Evolutionary conservation across 305 asterid species (phyloP).

Genomic region (Euphrasia arctica): DNA sequence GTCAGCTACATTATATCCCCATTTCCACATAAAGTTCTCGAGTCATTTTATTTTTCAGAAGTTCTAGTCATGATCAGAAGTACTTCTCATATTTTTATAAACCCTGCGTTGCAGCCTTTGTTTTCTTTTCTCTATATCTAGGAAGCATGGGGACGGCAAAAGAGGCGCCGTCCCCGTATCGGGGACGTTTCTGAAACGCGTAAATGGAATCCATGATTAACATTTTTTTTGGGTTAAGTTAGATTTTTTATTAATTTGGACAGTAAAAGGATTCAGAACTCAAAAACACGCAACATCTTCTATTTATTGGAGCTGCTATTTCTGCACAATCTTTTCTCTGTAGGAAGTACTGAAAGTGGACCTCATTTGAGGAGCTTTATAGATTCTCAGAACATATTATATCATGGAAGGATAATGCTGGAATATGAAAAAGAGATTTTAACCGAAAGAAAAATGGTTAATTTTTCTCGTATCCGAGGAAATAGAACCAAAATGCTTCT

Average conservation of each 20-base stretch:
- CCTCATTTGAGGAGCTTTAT: conserved; percentile 11
- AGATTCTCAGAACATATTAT: background rate
- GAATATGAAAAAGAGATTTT: background rate
- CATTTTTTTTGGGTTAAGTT: background rate
- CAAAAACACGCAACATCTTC: conserved; percentile 7
- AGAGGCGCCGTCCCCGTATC: no score
- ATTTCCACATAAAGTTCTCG: conserved; percentile 4
- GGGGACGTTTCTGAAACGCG: no score
- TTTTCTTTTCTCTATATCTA: background rate
- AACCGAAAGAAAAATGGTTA: background rate
- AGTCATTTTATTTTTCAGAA: background rate
- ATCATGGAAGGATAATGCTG: background rate
- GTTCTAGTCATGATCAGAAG: background rate
- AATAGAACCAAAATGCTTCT: conserved; percentile 11
- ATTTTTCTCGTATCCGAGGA: background rate
- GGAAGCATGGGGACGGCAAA: no score
- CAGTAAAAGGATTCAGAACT: background rate
- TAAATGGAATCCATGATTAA: background rate
- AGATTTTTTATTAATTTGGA: background rate
- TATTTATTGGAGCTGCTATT: background rate
- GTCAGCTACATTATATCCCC: background rate
- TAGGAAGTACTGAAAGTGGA: conserved; percentile 10
- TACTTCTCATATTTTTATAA: background rate
- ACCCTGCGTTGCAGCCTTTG: conserved; percentile 3
- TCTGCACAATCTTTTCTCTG: conserved; percentile 2